Percentiles rank a stretch among this genome's conserved stretches.
phyloP scores from a whole-genome alignment of 768 basidiomycete species.

The Podaxis pistillaris region DNA sequence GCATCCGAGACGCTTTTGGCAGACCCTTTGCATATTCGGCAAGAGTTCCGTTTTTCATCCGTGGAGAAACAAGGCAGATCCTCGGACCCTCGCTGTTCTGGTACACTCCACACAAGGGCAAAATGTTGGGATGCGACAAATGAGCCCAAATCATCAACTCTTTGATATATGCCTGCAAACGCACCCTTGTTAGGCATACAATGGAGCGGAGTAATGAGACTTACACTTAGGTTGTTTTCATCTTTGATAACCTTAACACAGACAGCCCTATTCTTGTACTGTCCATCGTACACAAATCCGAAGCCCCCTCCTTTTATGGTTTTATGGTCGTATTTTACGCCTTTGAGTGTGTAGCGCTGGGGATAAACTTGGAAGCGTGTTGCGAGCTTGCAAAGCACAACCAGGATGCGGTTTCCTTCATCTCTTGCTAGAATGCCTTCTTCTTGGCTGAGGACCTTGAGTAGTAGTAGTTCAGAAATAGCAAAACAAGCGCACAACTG shows the following conservation, averaged over 20 bases:
- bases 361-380: background rate
- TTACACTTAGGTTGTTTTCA: background rate
- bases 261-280: background rate
- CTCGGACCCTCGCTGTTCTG: background rate
- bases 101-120: background rate
- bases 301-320: background rate
- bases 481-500: background rate
- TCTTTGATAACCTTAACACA: background rate
- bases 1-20: constrained; percentile 14
- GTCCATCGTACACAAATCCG: background rate
- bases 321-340: background rate
- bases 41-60: constrained; percentile 19
- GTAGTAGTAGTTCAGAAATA: background rate
- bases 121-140: background rate
- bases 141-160: background rate
- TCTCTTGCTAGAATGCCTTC: background rate
- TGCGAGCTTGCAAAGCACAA: background rate
- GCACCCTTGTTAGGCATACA: background rate
- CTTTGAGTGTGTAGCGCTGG: background rate
- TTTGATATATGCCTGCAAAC: background rate
- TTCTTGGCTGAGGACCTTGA: background rate
- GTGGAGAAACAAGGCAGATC: background rate
- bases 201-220: background rate
- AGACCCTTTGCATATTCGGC: constrained; percentile 14
- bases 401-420: background rate